Base-by-base conservation (phyloP, 2,329 filamentous ascomycete species). In the Cytospora piceicola region DNA sequence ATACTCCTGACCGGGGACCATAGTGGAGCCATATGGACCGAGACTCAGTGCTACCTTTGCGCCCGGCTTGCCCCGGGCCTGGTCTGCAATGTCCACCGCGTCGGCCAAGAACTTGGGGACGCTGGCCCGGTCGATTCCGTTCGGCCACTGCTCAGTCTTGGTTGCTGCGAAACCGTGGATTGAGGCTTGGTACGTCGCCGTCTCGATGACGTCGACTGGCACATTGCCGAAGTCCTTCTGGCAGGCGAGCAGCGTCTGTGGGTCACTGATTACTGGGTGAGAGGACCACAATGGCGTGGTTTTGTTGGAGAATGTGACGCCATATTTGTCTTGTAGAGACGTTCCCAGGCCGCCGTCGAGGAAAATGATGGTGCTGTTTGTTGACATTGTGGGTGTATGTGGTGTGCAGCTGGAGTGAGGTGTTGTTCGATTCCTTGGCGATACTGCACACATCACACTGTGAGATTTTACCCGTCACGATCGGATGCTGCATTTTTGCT, bases 321-420 rank as follows among this genome's bases (percentile, higher is more conserved):
- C 75, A 73, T 88, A 85, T 32, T 82, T 76, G 67, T 87, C 83
- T 71, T 88, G 83, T 3, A 91, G 85, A 0, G 87, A 85, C 3
- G 89, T 91, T 39, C 89, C 88, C 27, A 91, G 81, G 9, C 88
- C 88, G 61, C 89, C 88, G 72, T 91, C 88, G 49, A 91, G 82
- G 58, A 91, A 76, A 68, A 81, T 75, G 66, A 84, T 72, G 68
- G 71, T 75, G 12, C 49, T 66, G 30, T 30, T 39, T 14, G 36
- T 2, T 14, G 67, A 29, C 67, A 67, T 67, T 0, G 9, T 46
- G 2, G 34, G 20, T 7, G n/a, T n/a, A n/a, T 49, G 39, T 42
- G 15, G 17, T 7, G 3, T 42, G 54, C 72, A 49, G 12, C 8
- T 20, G 24, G 27, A 15, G 17, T 34, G 42, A 17, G 11, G 36